These are phyloP conservation scores for Sordaria brevicollis DNA, from an alignment of 495 filamentous ascomycete species.

Conservation along the genomic window DNA sequence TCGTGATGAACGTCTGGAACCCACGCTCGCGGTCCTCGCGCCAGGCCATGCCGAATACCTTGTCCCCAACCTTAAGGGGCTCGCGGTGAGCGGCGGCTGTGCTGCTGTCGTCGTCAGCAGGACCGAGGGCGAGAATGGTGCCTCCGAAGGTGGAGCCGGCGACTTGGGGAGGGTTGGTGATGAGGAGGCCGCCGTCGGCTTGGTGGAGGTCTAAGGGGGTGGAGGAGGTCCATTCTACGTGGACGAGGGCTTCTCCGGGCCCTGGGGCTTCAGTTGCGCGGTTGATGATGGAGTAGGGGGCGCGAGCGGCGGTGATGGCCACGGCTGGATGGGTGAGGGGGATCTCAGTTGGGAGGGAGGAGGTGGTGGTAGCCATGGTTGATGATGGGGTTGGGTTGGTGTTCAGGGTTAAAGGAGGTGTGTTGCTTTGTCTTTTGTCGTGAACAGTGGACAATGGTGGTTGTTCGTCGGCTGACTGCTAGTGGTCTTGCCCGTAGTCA, in stretches of 20 bases:
- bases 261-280: conserved; percentile 28
- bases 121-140: conserved; percentile 32
- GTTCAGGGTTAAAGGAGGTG: not conserved
- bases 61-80: conserved; percentile 27
- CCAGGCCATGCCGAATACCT: conserved; percentile 42
- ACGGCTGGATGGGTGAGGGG: conserved; percentile 30
- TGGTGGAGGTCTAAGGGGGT: conserved; percentile 46
- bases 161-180: conserved; percentile 28
- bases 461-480: not conserved
- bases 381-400: not conserved
- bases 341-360: conserved; percentile 8
- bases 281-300: conserved; percentile 24
- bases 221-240: conserved; percentile 40
- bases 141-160: conserved; percentile 33
- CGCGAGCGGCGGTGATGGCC: conserved; percentile 23
- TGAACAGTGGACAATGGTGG: not conserved
- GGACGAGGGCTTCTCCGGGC: conserved; percentile 27
- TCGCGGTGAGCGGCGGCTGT: not conserved
- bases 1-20: conserved; percentile 36
- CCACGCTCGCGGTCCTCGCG: conserved; percentile 25
- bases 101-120: conserved; percentile 23
- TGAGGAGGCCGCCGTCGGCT: conserved; percentile 37
- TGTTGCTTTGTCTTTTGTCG: not conserved
- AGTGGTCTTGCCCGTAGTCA: too few species aligned
- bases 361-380: not conserved